A percentile compares a stretch with the other conserved stretches of the same genome.
Conservation (phyloP, 441 rosid species). For the Gossypium schwendimanii region DNA sequence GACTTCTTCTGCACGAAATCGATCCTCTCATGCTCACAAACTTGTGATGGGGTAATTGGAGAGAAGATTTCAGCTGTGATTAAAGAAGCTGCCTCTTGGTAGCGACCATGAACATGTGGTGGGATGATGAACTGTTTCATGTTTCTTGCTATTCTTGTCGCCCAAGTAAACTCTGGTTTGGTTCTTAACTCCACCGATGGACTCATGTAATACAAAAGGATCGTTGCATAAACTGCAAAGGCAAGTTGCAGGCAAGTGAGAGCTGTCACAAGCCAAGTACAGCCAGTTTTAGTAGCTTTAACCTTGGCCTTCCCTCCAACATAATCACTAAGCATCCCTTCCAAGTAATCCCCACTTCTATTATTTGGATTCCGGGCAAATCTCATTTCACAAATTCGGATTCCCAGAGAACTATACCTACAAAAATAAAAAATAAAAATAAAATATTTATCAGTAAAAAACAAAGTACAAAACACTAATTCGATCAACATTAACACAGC, state of each 20-base stretch:
- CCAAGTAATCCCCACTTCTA: constrained; percentile 63
- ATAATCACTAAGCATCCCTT: constrained; percentile 66
- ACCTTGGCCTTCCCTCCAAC: constrained; percentile 44
- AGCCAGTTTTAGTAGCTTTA: constrained; percentile 29
- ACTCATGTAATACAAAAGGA: constrained; percentile 82
- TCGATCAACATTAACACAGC: background rate
- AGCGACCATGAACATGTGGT: constrained; percentile 52
- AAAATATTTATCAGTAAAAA: constrained; percentile 10
- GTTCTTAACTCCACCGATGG: constrained; percentile 68
- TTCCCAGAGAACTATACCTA: constrained; percentile 10
- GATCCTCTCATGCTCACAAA: constrained; percentile 80
- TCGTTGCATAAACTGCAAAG: constrained; percentile 85
- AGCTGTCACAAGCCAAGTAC: constrained; percentile 58
- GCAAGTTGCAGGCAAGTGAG: constrained; percentile 81
- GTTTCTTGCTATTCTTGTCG: constrained; percentile 62
- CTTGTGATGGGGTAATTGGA: constrained; percentile 39
- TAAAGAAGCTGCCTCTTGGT: constrained; percentile 53
- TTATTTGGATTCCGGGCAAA: constrained; percentile 40
- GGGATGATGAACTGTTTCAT: constrained; percentile 70
- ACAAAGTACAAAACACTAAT: background rate
- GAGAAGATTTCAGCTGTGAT: constrained; percentile 25
- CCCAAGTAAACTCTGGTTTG: constrained; percentile 85
- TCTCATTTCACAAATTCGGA: constrained; percentile 42
- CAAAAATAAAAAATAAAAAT: background rate
- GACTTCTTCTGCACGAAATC: constrained; percentile 90